These are phyloP conservation scores for Lineolata rhizophorae DNA, from an alignment of 495 filamentous ascomycete genomes.

Conservation along the genomic window DNA sequence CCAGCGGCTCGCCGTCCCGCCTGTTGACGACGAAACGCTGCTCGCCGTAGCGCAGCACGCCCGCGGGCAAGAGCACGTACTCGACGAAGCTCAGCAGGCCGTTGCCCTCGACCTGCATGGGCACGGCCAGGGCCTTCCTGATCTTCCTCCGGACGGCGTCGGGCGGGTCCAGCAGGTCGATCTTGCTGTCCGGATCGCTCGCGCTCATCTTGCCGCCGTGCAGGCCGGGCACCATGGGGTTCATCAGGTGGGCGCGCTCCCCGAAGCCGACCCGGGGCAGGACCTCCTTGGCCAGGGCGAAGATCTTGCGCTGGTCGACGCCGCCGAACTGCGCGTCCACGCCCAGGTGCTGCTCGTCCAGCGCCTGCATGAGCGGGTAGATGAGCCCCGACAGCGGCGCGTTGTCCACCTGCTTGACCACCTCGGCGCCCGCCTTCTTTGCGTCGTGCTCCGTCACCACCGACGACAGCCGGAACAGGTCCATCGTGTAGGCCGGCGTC, in stretches of 20 bases:
- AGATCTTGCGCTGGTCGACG: constrained; percentile 73
- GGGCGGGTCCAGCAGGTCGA: constrained; percentile 64
- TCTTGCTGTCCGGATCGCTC: constrained; percentile 40
- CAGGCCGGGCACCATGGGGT: constrained; percentile 73
- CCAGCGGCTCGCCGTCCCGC: constrained; percentile 44
- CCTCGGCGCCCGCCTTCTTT: constrained; percentile 72
- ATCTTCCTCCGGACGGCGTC: constrained; percentile 60
- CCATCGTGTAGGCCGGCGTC: constrained; percentile 43
- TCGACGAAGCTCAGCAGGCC: constrained; percentile 69
- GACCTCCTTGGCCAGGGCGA: constrained; percentile 53
- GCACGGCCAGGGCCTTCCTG: constrained; percentile 56
- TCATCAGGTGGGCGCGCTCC: constrained; percentile 70
- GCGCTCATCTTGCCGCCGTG: constrained; percentile 59
- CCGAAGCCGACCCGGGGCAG: constrained; percentile 51
- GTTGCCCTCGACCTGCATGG: constrained; percentile 60
- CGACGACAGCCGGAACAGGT: constrained; percentile 30
- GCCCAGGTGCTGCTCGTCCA: constrained; percentile 78
- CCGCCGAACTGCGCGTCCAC: constrained; percentile 59
- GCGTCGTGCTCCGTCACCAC: constrained; percentile 34
- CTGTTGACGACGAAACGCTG: constrained; percentile 33
- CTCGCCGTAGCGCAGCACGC: constrained; percentile 29
- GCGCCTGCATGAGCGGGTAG: constrained; percentile 73
- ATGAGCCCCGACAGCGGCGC: constrained; percentile 57
- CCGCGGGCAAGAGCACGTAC: constrained; percentile 57
- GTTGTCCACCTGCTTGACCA: constrained; percentile 75